Conservation (phyloP, 1,139 yeast genomes). For the Candida neerlandica region DNA sequence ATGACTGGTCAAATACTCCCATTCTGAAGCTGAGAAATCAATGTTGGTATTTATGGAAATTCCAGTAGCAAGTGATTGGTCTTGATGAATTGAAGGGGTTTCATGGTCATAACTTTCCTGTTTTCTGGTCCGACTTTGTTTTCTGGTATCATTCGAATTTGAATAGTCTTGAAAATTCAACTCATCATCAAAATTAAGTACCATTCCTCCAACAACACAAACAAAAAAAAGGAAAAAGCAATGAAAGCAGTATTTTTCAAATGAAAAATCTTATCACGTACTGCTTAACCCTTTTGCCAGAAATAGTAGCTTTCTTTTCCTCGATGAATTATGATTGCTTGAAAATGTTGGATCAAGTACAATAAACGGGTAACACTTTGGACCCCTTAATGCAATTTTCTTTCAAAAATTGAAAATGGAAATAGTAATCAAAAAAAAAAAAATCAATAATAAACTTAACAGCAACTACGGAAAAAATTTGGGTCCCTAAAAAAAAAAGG, state of each 20-base stretch:
- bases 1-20: slow-evolving; percentile 13
- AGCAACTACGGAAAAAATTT: neutral
- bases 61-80: neutral
- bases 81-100: neutral
- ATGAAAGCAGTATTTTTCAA: neutral
- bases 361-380: neutral
- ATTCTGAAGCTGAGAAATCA: slow-evolving; percentile 10
- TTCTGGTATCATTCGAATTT: neutral
- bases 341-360: neutral
- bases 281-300: neutral
- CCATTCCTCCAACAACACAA: slow-evolving; percentile 4
- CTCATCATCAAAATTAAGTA: slow-evolving; percentile 5
- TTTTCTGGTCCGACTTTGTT: neutral
- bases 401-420: neutral
- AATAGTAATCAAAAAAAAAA: neutral
- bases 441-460: slow-evolving; percentile 2
- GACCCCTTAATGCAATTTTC: neutral
- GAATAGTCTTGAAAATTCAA: slow-evolving; percentile 7
- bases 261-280: neutral
- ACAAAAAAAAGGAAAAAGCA: neutral
- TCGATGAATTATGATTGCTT: neutral
- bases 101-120: neutral
- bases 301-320: neutral
- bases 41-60: neutral
- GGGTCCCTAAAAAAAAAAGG: neutral